Percentiles rank a stretch among this genome's conserved stretches.
phyloP scores from a whole-genome alignment of 2,329 filamentous ascomycete species.

The Phoma sp. region DNA sequence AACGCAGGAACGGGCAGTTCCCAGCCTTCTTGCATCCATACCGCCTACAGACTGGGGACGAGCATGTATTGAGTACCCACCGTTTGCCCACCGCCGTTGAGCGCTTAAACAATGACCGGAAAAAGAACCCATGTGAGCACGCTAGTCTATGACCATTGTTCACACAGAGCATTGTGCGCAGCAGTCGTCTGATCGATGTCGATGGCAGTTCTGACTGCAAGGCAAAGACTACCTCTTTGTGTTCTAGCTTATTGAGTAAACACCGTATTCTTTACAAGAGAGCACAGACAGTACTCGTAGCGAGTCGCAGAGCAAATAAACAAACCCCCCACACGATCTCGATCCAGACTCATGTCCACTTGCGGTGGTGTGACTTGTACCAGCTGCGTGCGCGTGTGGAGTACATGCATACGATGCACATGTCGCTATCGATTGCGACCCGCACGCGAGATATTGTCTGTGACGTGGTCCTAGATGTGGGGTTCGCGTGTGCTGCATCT shows the following conservation, averaged over 20 bases:
- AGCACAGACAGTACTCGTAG: no score
- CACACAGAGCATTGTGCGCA: no score
- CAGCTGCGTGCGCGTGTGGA: neutral
- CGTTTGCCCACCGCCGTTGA: neutral
- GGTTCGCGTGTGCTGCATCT: neutral
- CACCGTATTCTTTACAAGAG: no score
- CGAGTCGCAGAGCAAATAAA: neutral
- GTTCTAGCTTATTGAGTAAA: no score
- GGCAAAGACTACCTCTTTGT: no score
- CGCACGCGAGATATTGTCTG: slow-evolving; percentile 4
- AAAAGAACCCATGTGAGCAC: no score
- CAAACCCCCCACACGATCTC: neutral
- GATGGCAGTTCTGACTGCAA: no score
- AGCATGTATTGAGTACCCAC: neutral
- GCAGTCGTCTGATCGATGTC: no score
- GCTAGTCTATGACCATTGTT: no score
- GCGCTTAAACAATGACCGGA: neutral
- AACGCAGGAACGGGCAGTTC: slow-evolving; percentile 7
- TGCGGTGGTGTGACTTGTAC: neutral
- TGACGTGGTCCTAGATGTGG: slow-evolving; percentile 16
- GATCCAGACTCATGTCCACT: neutral
- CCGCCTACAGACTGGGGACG: neutral
- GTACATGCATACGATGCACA: neutral
- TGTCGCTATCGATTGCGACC: neutral
- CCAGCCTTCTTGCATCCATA: neutral